These are phyloP conservation scores for Dichomitus squalens DNA, from an alignment of 1,284 basidiomycete genomes.

Conservation along the genomic window DNA sequence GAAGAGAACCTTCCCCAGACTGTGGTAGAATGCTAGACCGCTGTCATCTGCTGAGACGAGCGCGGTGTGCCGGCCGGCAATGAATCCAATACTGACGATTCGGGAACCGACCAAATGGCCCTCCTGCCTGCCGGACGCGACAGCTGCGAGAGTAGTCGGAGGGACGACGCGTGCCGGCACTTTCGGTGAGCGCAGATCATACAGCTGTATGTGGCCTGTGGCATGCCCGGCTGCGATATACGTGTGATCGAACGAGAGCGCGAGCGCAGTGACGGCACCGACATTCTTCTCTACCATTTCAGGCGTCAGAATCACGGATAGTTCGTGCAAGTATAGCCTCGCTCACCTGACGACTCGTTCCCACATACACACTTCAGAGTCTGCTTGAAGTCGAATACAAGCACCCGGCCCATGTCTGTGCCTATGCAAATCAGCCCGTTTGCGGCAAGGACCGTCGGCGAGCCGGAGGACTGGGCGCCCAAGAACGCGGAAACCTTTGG, in stretches of 20 bases:
- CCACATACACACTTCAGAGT: conserved; percentile 81
- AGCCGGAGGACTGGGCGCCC: conserved; percentile 57
- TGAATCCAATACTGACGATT: conserved; percentile 88
- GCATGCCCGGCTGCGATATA: conserved; percentile 91
- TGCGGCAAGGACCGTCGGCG: conserved; percentile 81
- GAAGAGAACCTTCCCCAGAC: conserved; percentile 92
- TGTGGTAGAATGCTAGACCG: conserved; percentile 95
- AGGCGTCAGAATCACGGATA: conserved; percentile 1
- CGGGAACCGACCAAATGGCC: conserved; percentile 88
- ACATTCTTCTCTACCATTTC: conserved; percentile 51
- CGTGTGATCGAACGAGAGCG: conserved; percentile 93
- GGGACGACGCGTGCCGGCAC: conserved; percentile 69
- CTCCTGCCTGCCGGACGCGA: conserved; percentile 86
- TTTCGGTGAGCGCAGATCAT: conserved; percentile 76
- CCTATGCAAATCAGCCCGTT: conserved; percentile 93
- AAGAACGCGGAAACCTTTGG: conserved; percentile 66
- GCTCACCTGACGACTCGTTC: conserved; percentile 64
- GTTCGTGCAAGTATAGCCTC: not conserved
- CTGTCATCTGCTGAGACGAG: conserved; percentile 90
- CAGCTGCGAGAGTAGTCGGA: conserved; percentile 67
- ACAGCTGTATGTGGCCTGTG: conserved; percentile 86
- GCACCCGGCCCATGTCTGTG: conserved; percentile 75
- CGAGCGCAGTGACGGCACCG: conserved; percentile 88
- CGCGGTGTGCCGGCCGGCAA: conserved; percentile 94
- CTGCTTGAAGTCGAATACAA: conserved; percentile 92